Conservation (phyloP, 148 eudicot species). For the Suaeda aralocaspica region DNA sequence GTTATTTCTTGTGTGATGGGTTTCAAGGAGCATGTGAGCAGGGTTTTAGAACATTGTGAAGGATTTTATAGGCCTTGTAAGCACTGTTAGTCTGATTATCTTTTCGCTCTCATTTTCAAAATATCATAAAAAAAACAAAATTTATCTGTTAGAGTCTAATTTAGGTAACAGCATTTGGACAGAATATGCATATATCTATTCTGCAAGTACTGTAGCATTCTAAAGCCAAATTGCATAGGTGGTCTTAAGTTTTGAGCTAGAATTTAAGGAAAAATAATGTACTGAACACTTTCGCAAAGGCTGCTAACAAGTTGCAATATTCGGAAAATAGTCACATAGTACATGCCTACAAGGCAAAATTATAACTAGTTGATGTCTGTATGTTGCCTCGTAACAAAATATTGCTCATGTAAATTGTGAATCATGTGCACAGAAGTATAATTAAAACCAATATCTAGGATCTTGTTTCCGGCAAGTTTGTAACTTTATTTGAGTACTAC, state of each 20-base stretch:
- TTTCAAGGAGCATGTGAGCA: conserved; percentile 20
- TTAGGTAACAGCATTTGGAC: no score
- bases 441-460: neutral
- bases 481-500: neutral
- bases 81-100: conserved; percentile 14
- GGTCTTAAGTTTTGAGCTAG: conserved; percentile 9
- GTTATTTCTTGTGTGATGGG: conserved; percentile 1
- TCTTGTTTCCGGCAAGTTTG: neutral
- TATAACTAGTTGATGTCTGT: neutral
- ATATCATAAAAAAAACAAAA: neutral
- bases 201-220: no score
- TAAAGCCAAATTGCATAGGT: neutral
- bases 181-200: no score
- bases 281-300: conserved; percentile 1
- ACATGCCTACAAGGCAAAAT: neutral
- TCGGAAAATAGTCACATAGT: neutral
- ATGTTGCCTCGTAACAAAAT: neutral
- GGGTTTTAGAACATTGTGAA: conserved; percentile 20
- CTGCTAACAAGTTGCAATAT: neutral
- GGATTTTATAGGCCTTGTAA: conserved; percentile 51
- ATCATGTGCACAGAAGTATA: neutral
- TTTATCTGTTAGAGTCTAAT: neutral
- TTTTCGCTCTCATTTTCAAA: neutral
- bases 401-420: neutral
- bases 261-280: neutral